Base-by-base conservation (phyloP, 1,284 basidiomycete species). In the Caloboletus firmus region DNA sequence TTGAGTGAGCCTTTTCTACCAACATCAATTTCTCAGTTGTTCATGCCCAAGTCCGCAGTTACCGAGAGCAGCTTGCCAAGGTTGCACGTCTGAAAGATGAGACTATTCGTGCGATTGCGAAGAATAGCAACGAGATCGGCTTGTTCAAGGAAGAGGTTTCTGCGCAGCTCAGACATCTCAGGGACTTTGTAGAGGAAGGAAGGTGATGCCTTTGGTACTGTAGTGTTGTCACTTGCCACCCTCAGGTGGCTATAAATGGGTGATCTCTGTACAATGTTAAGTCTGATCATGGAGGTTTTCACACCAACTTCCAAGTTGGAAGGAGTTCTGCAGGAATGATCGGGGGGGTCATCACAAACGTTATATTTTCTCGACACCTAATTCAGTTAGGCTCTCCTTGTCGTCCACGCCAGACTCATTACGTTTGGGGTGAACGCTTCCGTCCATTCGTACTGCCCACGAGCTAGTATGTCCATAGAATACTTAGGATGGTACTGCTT, bases 131-230 rank as follows among this genome's bases (percentile, higher is more conserved):
- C 58, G 89, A 91, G 52, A 87, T 89, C 42, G 85, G 83, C 26
- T 77, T 82, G 62, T 90, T 91, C 75, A 90, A 90, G 70, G 81
- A 85, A 54, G 84, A 86, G 56, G 82, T 90, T 15, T 87, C 87
- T 37, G 79, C 79, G 52, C 82, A 85, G 60, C 74, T 91, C 34
- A 77, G 79, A 60, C 79, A 84, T 60, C 73, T 91, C 36, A 78
- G 80, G 59, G 81, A 84, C 55, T 85, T 84, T 65, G 84, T 85
- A 10, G 86, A 89, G 62, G 76, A 79, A 72, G 71, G 59, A 55
- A 74, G 62, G 72, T 66, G 52, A 58, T 49, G 18, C 44, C 32
- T 26, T 43, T 34, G 32, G 42, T 39, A 40, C 18, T 22, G 15
- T 24, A 32, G 13, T 35, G 28, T 40, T 45, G 31, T 47, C 44